Percentiles rank a stretch among this genome's conserved stretches.
Conservation (phyloP, 331 rosid species). For the Dryas integrifolia region DNA sequence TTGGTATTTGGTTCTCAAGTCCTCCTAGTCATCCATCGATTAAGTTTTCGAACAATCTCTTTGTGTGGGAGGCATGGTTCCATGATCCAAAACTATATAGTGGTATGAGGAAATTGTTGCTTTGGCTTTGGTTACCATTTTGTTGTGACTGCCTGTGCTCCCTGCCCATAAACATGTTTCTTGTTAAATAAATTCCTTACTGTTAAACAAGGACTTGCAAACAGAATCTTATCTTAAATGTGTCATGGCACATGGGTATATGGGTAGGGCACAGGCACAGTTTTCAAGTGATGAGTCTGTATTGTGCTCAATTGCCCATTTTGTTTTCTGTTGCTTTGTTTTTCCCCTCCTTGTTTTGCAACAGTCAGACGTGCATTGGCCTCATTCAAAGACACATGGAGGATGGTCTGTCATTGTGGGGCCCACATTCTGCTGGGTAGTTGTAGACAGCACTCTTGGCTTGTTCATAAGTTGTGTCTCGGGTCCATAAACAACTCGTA, state of each 20-base stretch:
- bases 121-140: constrained; percentile 13
- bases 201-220: constrained; percentile 24
- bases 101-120: constrained; percentile 14
- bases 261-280: constrained; percentile 49
- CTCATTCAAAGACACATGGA: neutral
- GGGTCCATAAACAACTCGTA: neutral
- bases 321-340: constrained; percentile 17
- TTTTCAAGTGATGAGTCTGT: constrained; percentile 24
- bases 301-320: constrained; percentile 1
- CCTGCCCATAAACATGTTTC: constrained; percentile 29
- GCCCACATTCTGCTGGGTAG: constrained; percentile 14
- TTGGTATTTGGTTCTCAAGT: neutral
- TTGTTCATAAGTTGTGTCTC: neutral
- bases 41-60: neutral
- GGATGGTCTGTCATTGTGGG: constrained; percentile 11
- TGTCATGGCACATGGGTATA: constrained; percentile 27
- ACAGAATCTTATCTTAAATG: constrained; percentile 35
- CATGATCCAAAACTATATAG: neutral
- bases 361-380: constrained; percentile 1
- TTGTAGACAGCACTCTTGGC: constrained; percentile 14
- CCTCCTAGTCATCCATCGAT: neutral
- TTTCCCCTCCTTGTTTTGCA: constrained; percentile 2
- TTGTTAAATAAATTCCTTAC: constrained; percentile 6
- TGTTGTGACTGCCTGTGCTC: constrained; percentile 35
- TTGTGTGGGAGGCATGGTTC: neutral